Evolutionary conservation across 441 rosid species (phyloP), one percentile per base, ranked within the genome.

Genomic region (Syzygium syzygioides): DNA sequence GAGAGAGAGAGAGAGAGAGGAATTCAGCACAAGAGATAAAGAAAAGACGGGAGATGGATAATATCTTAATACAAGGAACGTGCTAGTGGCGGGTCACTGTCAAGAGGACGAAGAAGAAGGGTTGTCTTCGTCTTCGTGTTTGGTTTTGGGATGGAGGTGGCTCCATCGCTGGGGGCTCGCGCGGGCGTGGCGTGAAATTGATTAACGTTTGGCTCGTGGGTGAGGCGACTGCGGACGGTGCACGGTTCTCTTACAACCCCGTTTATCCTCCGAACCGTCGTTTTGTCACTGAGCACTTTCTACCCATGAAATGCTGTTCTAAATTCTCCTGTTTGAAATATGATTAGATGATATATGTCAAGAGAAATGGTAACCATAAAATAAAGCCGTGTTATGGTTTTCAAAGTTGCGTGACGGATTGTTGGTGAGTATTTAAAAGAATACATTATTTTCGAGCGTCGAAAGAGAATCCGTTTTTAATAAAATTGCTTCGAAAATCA

Each of bases 41-140:
- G 14, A 18, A 30, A 32, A 26, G 37, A 34, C 19, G 79, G 79
- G 57, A 28, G 87, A 68, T 59, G 83, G 83, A 76, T 41, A 41
- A 11, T 76, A 23, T 26, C n/a, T 25, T 23, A 90, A 87, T 52
- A 34, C 52, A 86, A 84, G 52, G 84, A 59, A 55, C 12, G 60
- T 34, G 89, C 66, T 10, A 55, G 88, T 85, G 90, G 89, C 76
- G 64, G 86, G 92, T 92, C 94, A 54, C 91, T 89, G 80, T 91
- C 93, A 57, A 84, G 41, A 60, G 52, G 83, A 41, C 0, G 41
- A 23, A 53, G 60, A 86, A 55, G 28, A 28, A 55, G 9, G 19
- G 41, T 5, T 12, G 30, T n/a, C 60, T n/a, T 4, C 19, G 1
- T 68, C 55, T 83, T 25, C 10, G 5, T 14, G 41, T 30, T 60